Base-by-base conservation (phyloP, 176 grass and related monocot species). In the Eleusine coracana region DNA sequence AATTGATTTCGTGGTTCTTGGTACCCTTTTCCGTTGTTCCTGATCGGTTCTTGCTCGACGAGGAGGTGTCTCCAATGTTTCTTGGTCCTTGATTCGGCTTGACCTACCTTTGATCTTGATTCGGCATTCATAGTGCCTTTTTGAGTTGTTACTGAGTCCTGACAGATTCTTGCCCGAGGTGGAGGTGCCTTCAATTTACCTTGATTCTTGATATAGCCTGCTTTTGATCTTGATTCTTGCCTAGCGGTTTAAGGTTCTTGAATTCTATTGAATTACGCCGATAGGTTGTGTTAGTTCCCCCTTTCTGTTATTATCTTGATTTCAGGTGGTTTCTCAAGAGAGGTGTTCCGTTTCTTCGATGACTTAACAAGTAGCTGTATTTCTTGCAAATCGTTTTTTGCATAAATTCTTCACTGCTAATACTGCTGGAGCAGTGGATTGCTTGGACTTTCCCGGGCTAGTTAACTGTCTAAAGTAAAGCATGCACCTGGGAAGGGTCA, bases 151-250 rank as follows among this genome's bases (percentile, higher is more conserved):
- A 59, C 18, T 10, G 11, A 46, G 44, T 46, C 1, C 44, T 11
- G 69, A 38, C 16, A 29, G 49, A 27, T 58, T 89, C 78, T 86
- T 15, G 83, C 11, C 74, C 18, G 45, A 41, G 7, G 31, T 12
- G 73, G 66, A 67, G 15, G 38, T 42, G 21, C 13, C 13, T 61
- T 36, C 10, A 7, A 67, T 7, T 23, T 15, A 71, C 80, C 40
- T 62, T 79, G 52, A 64, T 63, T 89, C 71, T 71, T 70, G 36
- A 76, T 68, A 60, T 52, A 16, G 4, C 42, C 40, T 74, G 68
- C 60, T 29, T 44, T 84, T 15, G 28, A 48, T 79, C 50, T 74
- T 60, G 39, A 68, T 79, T 28, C 29, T 4, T 20, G 17, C 36
- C 55, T 15, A 73, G 48, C 2, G 13, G 49, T 52, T 58, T 42